Evolutionary conservation across 257 asterid genomes (phyloP).

Genomic region (Fraxinus excelsior): DNA sequence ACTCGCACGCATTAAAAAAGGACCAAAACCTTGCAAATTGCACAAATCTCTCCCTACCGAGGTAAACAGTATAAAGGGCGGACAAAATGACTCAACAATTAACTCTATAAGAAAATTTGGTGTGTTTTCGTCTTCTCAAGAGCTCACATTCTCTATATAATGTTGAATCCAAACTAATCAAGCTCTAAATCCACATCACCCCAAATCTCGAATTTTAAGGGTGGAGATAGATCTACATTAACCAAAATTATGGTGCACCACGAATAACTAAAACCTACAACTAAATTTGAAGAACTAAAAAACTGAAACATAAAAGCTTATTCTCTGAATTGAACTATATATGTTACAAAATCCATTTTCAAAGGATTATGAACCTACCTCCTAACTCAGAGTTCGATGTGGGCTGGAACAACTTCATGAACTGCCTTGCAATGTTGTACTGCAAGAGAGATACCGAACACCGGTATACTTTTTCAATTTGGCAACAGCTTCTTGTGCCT

Average conservation of each 20-base stretch:
- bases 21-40: not conserved
- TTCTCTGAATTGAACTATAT: conserved; percentile 61
- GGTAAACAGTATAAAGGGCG: not conserved
- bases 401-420: conserved; percentile 34
- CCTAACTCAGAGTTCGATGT: conserved; percentile 50
- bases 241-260: conserved; percentile 33
- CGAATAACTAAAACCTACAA: conserved; percentile 45
- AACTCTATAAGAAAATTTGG: not conserved
- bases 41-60: not conserved
- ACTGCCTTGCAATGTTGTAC: conserved; percentile 2
- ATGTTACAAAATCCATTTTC: conserved; percentile 68
- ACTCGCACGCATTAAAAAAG: too few species aligned
- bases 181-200: not conserved
- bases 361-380: conserved; percentile 70
- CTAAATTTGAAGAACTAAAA: conserved; percentile 16
- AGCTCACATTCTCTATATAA: not conserved
- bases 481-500: conserved; percentile 59
- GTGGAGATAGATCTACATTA: not conserved
- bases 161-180: not conserved
- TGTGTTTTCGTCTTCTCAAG: not conserved
- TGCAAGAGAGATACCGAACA: conserved; percentile 42
- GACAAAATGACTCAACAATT: not conserved
- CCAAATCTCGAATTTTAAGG: conserved; percentile 21
- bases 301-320: conserved; percentile 35
- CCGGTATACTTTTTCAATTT: conserved; percentile 59